These are phyloP conservation scores for Picea glauca DNA, from an alignment of 75 land plant genomes.

Conservation along the genomic window DNA sequence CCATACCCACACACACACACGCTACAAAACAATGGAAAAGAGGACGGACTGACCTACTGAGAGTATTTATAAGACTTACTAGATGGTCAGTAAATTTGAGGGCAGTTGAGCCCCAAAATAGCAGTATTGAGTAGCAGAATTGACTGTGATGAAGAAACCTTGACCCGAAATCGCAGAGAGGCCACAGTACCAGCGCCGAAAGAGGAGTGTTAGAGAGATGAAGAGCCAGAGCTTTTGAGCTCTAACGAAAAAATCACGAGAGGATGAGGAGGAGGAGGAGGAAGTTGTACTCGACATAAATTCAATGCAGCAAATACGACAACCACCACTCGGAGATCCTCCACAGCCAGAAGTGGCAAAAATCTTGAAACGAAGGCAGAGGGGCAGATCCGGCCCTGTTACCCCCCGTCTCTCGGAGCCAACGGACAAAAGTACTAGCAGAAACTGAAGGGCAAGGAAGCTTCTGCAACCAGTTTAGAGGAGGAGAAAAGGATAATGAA, in stretches of 20 bases:
- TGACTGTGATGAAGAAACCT: not conserved
- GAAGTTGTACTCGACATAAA: constrained; percentile 16
- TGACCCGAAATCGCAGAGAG: not conserved
- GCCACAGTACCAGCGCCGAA: constrained; percentile 3
- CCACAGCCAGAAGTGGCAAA: not conserved
- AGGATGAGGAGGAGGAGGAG: not conserved
- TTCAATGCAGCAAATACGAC: not conserved
- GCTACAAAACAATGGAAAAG: not conserved
- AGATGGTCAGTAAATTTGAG: not conserved
- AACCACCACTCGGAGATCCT: not conserved
- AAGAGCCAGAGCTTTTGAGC: constrained; percentile 14
- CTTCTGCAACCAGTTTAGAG: not conserved
- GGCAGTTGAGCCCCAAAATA: not conserved
- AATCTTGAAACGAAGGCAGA: not conserved
- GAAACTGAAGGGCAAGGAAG: not conserved
- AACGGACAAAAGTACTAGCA: not conserved
- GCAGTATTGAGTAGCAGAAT: not conserved
- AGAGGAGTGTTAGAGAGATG: not conserved
- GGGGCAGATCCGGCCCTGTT: not conserved
- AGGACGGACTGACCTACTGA: not conserved
- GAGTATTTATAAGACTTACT: not conserved
- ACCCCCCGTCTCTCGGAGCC: not conserved
- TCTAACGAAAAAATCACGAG: constrained; percentile 5
- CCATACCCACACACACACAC: not conserved
- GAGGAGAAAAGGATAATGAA: not conserved